phyloP scores from a whole-genome alignment of 345 rosid genomes.

The Citrus unshiu region DNA sequence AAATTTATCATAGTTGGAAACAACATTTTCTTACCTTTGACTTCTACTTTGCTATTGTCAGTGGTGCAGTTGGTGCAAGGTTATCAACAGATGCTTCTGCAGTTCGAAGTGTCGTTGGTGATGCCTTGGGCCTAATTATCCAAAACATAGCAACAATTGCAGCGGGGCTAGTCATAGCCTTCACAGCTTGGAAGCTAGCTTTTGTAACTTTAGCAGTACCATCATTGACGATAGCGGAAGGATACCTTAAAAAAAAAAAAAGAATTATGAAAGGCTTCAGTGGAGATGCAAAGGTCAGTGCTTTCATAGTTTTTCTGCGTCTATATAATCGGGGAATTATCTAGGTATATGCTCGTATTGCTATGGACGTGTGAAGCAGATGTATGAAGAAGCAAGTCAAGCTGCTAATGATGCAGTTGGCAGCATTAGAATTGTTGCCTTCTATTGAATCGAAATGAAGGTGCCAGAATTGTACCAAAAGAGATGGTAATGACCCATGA shows the following conservation, averaged over 20 bases:
- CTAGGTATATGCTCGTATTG: neutral
- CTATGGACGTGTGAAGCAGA: conserved; percentile 23
- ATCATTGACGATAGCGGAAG: conserved; percentile 42
- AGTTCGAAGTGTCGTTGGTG: conserved; percentile 49
- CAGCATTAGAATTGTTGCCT: conserved; percentile 58
- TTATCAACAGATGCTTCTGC: conserved; percentile 57
- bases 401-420: conserved; percentile 67
- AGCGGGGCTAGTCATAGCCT: conserved; percentile 46
- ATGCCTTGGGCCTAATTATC: conserved; percentile 43
- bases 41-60: conserved; percentile 11
- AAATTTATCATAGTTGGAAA: neutral
- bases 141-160: conserved; percentile 44
- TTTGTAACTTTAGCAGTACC: conserved; percentile 32
- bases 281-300: conserved; percentile 48
- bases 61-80: conserved; percentile 66
- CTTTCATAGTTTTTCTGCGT: neutral
- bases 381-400: conserved; percentile 73
- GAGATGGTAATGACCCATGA: conserved; percentile 45
- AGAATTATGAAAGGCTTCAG: conserved; percentile 45
- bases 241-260: conserved; percentile 32
- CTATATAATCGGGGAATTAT: neutral
- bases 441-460: conserved; percentile 54
- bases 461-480: conserved; percentile 47
- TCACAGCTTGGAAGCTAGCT: conserved; percentile 56
- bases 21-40: neutral